Percentiles rank a stretch among this genome's conserved stretches.
These are phyloP conservation scores for Ascochyta lentis DNA, from an alignment of 2,329 filamentous ascomycete species.

Conservation along the genomic window DNA sequence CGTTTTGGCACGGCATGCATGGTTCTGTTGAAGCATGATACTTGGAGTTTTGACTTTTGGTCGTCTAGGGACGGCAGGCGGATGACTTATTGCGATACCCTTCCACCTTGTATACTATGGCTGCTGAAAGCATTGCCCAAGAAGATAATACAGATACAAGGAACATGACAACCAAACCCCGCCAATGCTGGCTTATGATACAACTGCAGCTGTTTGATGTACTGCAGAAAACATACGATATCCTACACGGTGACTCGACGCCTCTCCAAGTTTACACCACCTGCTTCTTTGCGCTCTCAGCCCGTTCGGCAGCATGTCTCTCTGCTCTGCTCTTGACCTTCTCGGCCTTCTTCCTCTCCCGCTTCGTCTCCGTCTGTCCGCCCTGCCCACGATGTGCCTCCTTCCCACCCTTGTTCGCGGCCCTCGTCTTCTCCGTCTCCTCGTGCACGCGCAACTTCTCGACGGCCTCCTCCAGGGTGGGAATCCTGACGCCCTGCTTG, in stretches of 20 bases:
- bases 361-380: constrained; percentile 35
- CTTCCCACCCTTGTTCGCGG: constrained; percentile 14
- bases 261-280: constrained; percentile 18
- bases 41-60: constrained; percentile 41
- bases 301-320: constrained; percentile 30
- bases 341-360: constrained; percentile 34
- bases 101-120: constrained; percentile 31
- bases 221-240: constrained; percentile 7
- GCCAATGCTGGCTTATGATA: constrained; percentile 7
- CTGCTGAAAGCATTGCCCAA: constrained; percentile 8
- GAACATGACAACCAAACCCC: constrained; percentile 9
- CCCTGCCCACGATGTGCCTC: constrained; percentile 35
- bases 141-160: constrained; percentile 15
- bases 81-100: constrained; percentile 43
- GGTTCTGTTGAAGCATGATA: constrained; percentile 28
- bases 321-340: constrained; percentile 36
- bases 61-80: constrained; percentile 24
- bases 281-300: constrained; percentile 33
- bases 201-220: constrained; percentile 1
- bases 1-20: constrained; percentile 21
- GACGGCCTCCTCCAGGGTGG: constrained; percentile 42
- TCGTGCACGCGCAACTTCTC: constrained; percentile 33
- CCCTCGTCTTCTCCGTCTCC: constrained; percentile 24
- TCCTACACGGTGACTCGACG: constrained; percentile 6
- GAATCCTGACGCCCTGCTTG: constrained; percentile 37